Evolutionary conservation across 2,329 filamentous ascomycete species (phyloP).

Genomic region (Claviceps paspali): DNA sequence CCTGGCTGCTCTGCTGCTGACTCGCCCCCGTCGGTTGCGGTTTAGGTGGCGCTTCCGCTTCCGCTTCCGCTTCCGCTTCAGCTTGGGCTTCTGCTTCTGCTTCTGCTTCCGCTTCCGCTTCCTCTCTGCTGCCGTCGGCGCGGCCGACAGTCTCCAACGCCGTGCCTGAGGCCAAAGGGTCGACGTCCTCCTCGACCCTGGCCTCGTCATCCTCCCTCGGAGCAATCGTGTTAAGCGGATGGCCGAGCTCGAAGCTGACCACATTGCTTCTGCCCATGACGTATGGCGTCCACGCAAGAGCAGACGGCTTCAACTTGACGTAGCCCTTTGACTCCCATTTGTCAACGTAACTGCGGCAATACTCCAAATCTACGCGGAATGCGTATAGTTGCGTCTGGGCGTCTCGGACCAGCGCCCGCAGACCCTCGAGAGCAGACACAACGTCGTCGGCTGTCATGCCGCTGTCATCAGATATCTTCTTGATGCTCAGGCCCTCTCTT

Average conservation of each 20-base stretch:
- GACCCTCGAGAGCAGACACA: slow-evolving; percentile 78
- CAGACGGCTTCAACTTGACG: slow-evolving; percentile 65
- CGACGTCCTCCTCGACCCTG: slow-evolving; percentile 21
- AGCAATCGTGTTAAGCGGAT: slow-evolving; percentile 71
- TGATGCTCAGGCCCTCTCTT: slow-evolving; percentile 41
- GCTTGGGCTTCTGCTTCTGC: too few species aligned
- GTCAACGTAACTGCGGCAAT: slow-evolving; percentile 73
- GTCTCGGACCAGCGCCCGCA: slow-evolving; percentile 80
- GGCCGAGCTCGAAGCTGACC: slow-evolving; percentile 69
- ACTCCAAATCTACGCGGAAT: slow-evolving; percentile 70
- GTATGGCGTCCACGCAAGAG: slow-evolving; percentile 89
- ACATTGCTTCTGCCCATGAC: slow-evolving; percentile 82
- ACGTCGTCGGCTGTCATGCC: slow-evolving; percentile 96
- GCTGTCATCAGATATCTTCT: slow-evolving; percentile 68
- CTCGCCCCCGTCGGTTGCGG: not conserved
- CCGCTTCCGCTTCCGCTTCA: too few species aligned
- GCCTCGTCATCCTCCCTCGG: slow-evolving; percentile 61
- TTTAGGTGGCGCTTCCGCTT: slow-evolving; percentile 3
- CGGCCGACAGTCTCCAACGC: slow-evolving; percentile 4
- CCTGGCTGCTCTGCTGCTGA: slow-evolving; percentile 2
- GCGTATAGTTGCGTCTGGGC: slow-evolving; percentile 80
- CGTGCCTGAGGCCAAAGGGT: not conserved
- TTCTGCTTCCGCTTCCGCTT: too few species aligned
- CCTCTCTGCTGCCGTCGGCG: slow-evolving; percentile 6
- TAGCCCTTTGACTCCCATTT: slow-evolving; percentile 86